phyloP scores from a whole-genome alignment of 345 rosid species.

The Camelina hispida region DNA sequence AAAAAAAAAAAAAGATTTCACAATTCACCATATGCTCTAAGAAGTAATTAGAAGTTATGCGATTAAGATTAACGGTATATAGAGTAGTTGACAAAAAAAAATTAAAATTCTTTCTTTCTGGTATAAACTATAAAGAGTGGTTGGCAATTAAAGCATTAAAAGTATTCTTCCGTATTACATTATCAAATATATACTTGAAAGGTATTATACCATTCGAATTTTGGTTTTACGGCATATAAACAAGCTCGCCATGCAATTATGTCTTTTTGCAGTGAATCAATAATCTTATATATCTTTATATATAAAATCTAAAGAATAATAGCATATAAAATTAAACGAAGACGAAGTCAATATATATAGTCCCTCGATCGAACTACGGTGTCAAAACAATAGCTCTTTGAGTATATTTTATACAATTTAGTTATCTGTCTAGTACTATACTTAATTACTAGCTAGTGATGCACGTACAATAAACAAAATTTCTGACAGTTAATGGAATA shows the following conservation, averaged over 20 bases:
- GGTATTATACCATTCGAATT: conserved; percentile 25
- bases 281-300: background rate
- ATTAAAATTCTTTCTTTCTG: no score
- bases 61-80: background rate
- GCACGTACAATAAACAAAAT: conserved; percentile 6
- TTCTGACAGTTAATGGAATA: conserved; percentile 38
- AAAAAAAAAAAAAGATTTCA: background rate
- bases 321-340: background rate
- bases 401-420: conserved; percentile 9
- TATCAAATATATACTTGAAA: conserved; percentile 13
- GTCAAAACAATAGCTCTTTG: conserved; percentile 20
- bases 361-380: background rate
- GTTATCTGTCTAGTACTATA: conserved; percentile 7
- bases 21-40: background rate
- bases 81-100: background rate
- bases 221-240: conserved; percentile 24
- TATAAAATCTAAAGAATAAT: conserved; percentile 4
- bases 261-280: conserved; percentile 1
- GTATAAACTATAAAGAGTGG: conserved; percentile 11
- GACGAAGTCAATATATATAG: background rate
- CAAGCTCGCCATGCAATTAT: conserved; percentile 17
- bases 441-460: conserved; percentile 31
- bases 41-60: background rate
- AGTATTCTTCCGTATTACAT: background rate
- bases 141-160: conserved; percentile 32